Conservation (phyloP, 2,329 filamentous ascomycete genomes). For the Fusarium cicatricum region DNA sequence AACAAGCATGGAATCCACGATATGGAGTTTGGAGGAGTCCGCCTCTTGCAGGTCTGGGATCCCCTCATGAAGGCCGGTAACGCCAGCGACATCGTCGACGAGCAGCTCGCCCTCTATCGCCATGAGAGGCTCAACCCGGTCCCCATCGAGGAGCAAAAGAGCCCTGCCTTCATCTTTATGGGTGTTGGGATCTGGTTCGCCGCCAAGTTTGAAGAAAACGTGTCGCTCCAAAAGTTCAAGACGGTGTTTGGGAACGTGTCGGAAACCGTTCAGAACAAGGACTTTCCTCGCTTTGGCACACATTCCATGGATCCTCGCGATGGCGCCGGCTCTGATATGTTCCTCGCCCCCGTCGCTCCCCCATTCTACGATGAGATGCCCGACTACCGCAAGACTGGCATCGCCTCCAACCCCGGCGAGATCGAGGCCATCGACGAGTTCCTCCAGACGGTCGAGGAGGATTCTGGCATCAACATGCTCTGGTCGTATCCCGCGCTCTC, state of each 20-base stretch:
- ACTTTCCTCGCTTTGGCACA: slow-evolving; percentile 27
- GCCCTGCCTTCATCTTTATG: slow-evolving; percentile 35
- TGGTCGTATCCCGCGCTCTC: slow-evolving; percentile 34
- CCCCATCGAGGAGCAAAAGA: slow-evolving; percentile 30
- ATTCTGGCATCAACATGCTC: slow-evolving; percentile 28
- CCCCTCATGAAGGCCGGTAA: slow-evolving; percentile 62
- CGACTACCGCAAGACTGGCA: slow-evolving; percentile 25
- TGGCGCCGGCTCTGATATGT: slow-evolving; percentile 41
- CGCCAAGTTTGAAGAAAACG: slow-evolving; percentile 26
- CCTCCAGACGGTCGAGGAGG: slow-evolving; percentile 17
- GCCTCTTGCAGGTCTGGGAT: slow-evolving; percentile 64
- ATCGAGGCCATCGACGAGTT: slow-evolving; percentile 31
- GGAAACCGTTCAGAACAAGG: slow-evolving; percentile 22
- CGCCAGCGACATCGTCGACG: slow-evolving; percentile 19
- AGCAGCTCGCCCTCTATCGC: slow-evolving; percentile 35
- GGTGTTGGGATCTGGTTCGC: slow-evolving; percentile 42
- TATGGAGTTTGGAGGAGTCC: slow-evolving; percentile 28
- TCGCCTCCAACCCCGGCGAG: slow-evolving; percentile 23
- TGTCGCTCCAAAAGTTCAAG: slow-evolving; percentile 27
- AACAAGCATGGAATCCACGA: slow-evolving; percentile 33
- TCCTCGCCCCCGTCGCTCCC: slow-evolving; percentile 40
- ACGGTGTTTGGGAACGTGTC: slow-evolving; percentile 30
- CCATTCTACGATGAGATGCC: slow-evolving; percentile 32
- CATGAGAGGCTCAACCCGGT: slow-evolving; percentile 22
- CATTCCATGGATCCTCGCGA: slow-evolving; percentile 39